Evolutionary conservation across 495 filamentous ascomycete genomes (phyloP), one percentile per base, ranked within the genome.

Genomic region (Astrothelium macrocarpum): DNA sequence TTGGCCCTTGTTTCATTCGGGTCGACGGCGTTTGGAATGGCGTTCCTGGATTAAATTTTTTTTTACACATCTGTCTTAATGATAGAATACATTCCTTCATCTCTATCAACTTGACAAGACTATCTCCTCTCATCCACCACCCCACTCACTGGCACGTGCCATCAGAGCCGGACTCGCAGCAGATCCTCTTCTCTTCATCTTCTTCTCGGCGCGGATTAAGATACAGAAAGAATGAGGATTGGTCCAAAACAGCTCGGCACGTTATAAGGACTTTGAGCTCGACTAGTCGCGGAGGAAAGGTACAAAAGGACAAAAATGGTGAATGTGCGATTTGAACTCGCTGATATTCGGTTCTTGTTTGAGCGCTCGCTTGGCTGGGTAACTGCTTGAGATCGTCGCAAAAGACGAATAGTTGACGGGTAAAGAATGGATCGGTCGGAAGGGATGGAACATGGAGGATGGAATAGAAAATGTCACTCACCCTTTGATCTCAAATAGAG

Each of bases 201-300:
- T 20, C 7, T 56, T 9, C 49, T 56, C 49, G 49, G 49, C 49
- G 49, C 5, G 29, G 49, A 0, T 28, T 9, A 9, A 56, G 49
- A 29, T 14, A 56, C 2, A 7, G 49, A 29, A 56, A 56, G 49
- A 29, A 11, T 11, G n/a, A 5, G 49, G 49, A 56, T 56, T 56
- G 49, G 49, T 56, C 49, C 49, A 56, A n/a, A 0, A 56, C 49
- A 26, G 49, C 49, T 56, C 49, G 49, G 49, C 29, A 29, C 49
- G 49, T 56, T 16, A n/a, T 29, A 56, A 56, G 49, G 49, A 56
- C 49, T 56, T 56, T 56, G 49, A 29, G 25, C 16, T 1, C 1
- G 16, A 29, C 49, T 56, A 10, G 26, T 56, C 14, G 5, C 34
- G 4, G 1, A 56, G 25, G 49, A 56, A 56, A 56, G 5, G 20